These are phyloP conservation scores for Neltuma alba DNA, from an alignment of 306 rosid genomes.

Conservation along the genomic window DNA sequence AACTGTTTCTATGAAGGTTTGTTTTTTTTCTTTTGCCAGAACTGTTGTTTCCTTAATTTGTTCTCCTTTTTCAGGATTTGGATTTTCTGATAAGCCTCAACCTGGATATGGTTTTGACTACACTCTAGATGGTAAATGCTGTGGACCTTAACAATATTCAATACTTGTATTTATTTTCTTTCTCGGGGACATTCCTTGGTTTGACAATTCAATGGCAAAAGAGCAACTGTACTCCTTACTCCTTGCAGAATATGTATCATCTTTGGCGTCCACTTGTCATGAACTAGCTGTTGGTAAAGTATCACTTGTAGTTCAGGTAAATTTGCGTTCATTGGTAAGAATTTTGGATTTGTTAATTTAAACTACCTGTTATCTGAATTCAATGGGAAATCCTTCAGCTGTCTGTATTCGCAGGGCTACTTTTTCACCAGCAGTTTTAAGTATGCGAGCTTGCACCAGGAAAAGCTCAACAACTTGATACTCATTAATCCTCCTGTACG, in stretches of 20 bases:
- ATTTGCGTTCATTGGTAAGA: slow-evolving; percentile 13
- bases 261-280: slow-evolving; percentile 70
- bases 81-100: slow-evolving; percentile 94
- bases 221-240: slow-evolving; percentile 21
- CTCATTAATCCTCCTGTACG: slow-evolving; percentile 88
- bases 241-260: slow-evolving; percentile 69
- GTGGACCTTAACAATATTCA: not conserved
- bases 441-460: slow-evolving; percentile 67
- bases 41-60: slow-evolving; percentile 21
- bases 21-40: not conserved
- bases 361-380: slow-evolving; percentile 9
- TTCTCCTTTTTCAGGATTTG: slow-evolving; percentile 66
- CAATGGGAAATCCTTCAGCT: slow-evolving; percentile 22
- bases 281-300: slow-evolving; percentile 60
- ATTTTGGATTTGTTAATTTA: slow-evolving; percentile 10
- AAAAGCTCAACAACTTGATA: slow-evolving; percentile 64
- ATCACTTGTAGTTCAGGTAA: slow-evolving; percentile 83
- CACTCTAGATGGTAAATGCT: slow-evolving; percentile 71
- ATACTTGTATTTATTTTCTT: not conserved
- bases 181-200: slow-evolving; percentile 18
- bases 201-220: not conserved
- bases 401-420: slow-evolving; percentile 68
- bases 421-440: slow-evolving; percentile 84
- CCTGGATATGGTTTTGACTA: slow-evolving; percentile 93
- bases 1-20: not conserved